A percentile compares a stretch with the other conserved stretches of the same genome.
Conservation (phyloP, 2,329 filamentous ascomycete species). For the Colletotrichum somersetense region DNA sequence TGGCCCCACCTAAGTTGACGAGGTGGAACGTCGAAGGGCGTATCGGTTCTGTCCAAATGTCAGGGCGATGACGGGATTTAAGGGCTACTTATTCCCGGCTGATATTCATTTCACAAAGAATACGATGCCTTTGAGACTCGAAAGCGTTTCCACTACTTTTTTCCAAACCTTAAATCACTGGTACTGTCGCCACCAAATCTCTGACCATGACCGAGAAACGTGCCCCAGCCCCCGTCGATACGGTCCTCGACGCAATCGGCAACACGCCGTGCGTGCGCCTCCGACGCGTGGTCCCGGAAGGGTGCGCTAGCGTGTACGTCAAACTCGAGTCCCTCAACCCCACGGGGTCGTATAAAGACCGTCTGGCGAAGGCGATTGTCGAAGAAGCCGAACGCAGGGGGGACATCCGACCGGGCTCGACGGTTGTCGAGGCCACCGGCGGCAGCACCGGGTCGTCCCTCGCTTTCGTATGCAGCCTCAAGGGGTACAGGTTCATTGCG, state of each 20-base stretch:
- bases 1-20: neutral
- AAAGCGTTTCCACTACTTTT: neutral
- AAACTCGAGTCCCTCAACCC: slow-evolving; percentile 40
- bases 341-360: slow-evolving; percentile 39
- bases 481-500: slow-evolving; percentile 44
- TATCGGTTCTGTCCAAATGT: neutral
- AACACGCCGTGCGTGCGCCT: slow-evolving; percentile 38
- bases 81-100: neutral
- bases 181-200: neutral
- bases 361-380: slow-evolving; percentile 33
- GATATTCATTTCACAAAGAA: neutral
- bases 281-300: slow-evolving; percentile 26
- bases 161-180: neutral
- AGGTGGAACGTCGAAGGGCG: neutral
- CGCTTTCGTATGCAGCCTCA: slow-evolving; percentile 42
- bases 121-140: neutral
- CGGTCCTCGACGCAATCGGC: slow-evolving; percentile 32
- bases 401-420: slow-evolving; percentile 18
- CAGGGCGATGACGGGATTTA: neutral
- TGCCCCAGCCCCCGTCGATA: neutral
- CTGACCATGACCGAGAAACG: neutral
- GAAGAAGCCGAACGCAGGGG: slow-evolving; percentile 36
- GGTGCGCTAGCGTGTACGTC: slow-evolving; percentile 33
- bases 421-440: slow-evolving; percentile 38
- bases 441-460: slow-evolving; percentile 40